phyloP scores from a whole-genome alignment of 2,329 filamentous ascomycete species.

The Pestalotiopsis fici region DNA sequence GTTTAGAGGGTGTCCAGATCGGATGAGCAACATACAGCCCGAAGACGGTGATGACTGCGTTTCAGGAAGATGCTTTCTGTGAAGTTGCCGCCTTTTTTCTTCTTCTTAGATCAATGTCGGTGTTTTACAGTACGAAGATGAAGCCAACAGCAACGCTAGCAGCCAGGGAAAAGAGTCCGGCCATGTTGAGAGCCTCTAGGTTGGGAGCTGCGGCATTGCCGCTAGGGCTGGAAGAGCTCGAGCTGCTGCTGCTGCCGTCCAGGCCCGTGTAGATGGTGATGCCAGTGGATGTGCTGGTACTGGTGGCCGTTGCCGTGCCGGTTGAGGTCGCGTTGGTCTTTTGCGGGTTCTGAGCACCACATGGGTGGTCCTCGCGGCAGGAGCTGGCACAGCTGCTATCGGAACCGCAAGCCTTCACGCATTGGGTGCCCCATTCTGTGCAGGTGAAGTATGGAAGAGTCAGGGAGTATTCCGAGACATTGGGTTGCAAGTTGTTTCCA shows the following conservation, averaged over 20 bases:
- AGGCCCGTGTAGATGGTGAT: slow-evolving; percentile 6
- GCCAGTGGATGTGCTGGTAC: slow-evolving; percentile 36
- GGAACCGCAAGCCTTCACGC: slow-evolving; percentile 56
- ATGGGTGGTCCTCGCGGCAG: slow-evolving; percentile 70
- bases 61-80: not conserved
- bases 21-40: not conserved
- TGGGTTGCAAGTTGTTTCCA: slow-evolving; percentile 65
- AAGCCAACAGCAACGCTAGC: slow-evolving; percentile 4
- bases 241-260: slow-evolving; percentile 12
- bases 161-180: slow-evolving; percentile 18
- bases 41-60: not conserved
- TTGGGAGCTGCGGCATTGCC: slow-evolving; percentile 14
- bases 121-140: not conserved
- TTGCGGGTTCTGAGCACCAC: slow-evolving; percentile 68
- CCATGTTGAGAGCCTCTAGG: slow-evolving; percentile 33
- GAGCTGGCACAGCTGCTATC: slow-evolving; percentile 59
- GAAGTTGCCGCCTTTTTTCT: not conserved
- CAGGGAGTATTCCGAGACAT: slow-evolving; percentile 75
- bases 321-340: slow-evolving; percentile 57
- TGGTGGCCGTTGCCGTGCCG: slow-evolving; percentile 37
- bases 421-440: slow-evolving; percentile 70
- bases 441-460: slow-evolving; percentile 80
- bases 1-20: not conserved
- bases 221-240: slow-evolving; percentile 9
- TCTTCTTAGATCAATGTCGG: not conserved